These are phyloP conservation scores for Begonia peltatifolia DNA, from an alignment of 306 rosid genomes.

Conservation along the genomic window DNA sequence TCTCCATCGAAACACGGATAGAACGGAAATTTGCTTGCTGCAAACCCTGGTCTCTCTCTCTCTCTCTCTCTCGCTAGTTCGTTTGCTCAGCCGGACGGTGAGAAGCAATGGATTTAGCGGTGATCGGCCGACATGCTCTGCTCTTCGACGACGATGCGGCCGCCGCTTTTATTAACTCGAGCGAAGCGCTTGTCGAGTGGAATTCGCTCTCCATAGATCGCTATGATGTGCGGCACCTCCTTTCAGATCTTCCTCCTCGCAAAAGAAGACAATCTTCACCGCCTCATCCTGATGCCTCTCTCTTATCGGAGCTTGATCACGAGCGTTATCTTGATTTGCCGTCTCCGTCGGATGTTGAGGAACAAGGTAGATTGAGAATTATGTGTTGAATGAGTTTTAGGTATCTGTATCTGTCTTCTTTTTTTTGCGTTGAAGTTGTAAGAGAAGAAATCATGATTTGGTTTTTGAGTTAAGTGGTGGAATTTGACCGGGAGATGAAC, in stretches of 20 bases:
- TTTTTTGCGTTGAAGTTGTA: background rate
- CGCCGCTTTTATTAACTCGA: constrained; percentile 63
- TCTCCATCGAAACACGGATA: too few relatives aligned
- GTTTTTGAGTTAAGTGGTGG: too few relatives aligned
- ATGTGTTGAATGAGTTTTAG: background rate
- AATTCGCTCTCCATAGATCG: constrained; percentile 81
- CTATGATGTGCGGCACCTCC: constrained; percentile 86
- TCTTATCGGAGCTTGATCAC: constrained; percentile 40
- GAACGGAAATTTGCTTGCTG: too few relatives aligned
- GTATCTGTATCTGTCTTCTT: background rate
- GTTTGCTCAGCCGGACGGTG: constrained; percentile 1
- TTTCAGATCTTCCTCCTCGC: constrained; percentile 42
- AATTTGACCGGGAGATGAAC: background rate
- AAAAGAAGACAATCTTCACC: constrained; percentile 28
- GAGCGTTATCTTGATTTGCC: constrained; percentile 74
- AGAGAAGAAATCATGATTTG: background rate
- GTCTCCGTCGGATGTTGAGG: constrained; percentile 22
- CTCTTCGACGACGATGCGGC: constrained; percentile 69
- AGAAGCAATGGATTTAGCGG: constrained; percentile 49
- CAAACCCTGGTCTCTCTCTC: too few relatives aligned
- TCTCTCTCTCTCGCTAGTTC: too few relatives aligned
- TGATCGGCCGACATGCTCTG: constrained; percentile 66
- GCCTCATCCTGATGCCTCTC: constrained; percentile 18
- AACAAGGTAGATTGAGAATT: constrained; percentile 31
- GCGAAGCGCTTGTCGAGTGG: constrained; percentile 73